These are phyloP conservation scores for Umbelopsis vinacea DNA, from an alignment of 192 early-diverging fungal species.

Conservation along the genomic window DNA sequence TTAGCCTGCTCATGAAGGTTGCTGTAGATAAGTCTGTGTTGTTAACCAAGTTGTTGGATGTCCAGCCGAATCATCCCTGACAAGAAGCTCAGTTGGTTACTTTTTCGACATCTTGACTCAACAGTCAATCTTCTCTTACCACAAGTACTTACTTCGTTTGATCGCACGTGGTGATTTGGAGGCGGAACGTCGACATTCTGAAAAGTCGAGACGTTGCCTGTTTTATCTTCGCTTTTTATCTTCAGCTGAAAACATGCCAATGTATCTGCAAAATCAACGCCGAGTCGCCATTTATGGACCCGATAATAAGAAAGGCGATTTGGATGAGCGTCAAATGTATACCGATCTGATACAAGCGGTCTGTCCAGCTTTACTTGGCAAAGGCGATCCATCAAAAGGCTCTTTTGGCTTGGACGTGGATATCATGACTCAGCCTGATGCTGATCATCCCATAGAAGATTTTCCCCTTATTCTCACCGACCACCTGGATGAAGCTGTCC, in stretches of 20 bases:
- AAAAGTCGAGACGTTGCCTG: constrained; percentile 46
- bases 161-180: constrained; percentile 61
- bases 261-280: constrained; percentile 54
- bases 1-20: background rate
- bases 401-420: constrained; percentile 33
- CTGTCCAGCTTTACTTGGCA: constrained; percentile 24
- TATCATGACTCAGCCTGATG: constrained; percentile 45
- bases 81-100: constrained; percentile 27
- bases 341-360: constrained; percentile 27
- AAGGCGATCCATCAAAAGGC: background rate
- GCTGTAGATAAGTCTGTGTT: too few species aligned
- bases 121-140: constrained; percentile 60
- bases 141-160: constrained; percentile 57
- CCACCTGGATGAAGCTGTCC: constrained; percentile 36
- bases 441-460: constrained; percentile 38
- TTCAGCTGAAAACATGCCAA: constrained; percentile 29
- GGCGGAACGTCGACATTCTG: constrained; percentile 33
- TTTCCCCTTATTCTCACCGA: constrained; percentile 40
- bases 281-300: constrained; percentile 39
- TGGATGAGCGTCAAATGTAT: constrained; percentile 22
- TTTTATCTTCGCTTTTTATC: constrained; percentile 40
- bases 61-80: background rate
- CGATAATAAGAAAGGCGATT: constrained; percentile 7
- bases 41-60: background rate
- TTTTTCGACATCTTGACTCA: constrained; percentile 60